phyloP scores from a whole-genome alignment of 2,329 filamentous ascomycete genomes.

The Rosellinia necatrix region DNA sequence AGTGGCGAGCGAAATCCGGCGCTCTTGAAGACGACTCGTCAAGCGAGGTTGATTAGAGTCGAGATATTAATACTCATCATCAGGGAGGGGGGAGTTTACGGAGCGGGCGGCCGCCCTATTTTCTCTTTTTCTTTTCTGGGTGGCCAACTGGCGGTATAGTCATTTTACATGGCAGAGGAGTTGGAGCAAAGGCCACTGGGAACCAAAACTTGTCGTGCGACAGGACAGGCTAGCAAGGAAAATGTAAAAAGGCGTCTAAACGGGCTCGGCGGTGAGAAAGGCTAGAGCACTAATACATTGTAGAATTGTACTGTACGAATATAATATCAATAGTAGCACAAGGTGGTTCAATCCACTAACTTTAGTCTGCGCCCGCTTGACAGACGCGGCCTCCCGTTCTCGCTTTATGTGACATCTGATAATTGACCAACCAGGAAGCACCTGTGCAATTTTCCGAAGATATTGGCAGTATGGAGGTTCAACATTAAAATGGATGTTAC shows the following conservation, averaged over 20 bases:
- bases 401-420: too few relatives aligned
- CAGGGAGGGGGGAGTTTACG: constrained; percentile 5
- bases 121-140: not conserved
- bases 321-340: constrained; percentile 16
- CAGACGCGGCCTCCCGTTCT: too few relatives aligned
- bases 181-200: constrained; percentile 1
- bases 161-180: constrained; percentile 5
- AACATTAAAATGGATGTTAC: constrained; percentile 13
- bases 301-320: constrained; percentile 15
- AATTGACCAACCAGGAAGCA: too few relatives aligned
- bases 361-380: not conserved
- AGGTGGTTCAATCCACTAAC: not conserved
- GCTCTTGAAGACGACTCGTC: constrained; percentile 18
- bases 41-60: constrained; percentile 22
- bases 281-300: constrained; percentile 3
- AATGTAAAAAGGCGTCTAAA: not conserved
- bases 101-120: not conserved
- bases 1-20: constrained; percentile 55
- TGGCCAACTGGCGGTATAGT: not conserved
- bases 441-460: too few relatives aligned
- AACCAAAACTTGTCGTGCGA: not conserved
- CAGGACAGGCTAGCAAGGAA: constrained; percentile 1
- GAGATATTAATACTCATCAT: constrained; percentile 9
- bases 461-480: not conserved
- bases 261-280: not conserved